Evolutionary conservation across 2,329 filamentous ascomycete genomes (phyloP), one percentile per base, ranked within the genome.

Genomic region (Penicillium frequentans): DNA sequence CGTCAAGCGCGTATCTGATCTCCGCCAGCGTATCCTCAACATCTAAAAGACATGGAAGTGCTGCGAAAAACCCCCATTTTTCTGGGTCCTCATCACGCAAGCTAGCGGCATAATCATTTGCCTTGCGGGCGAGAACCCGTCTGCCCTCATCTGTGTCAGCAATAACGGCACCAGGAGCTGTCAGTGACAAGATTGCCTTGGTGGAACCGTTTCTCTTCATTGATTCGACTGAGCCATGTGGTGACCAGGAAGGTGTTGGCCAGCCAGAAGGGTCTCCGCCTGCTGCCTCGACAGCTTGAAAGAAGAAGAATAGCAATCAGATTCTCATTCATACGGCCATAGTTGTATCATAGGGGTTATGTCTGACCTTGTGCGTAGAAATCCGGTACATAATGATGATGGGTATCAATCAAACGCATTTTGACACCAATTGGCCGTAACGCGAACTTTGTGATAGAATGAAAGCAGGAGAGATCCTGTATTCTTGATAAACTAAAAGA

Each of bases 231-330:
- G 58, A 59, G 11, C 39, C 45, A 5, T 58, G 26, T 0, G 57
- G 49, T 9, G 35, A 64, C 63, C 63, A 66, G 19, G 21, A 21
- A 0, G 62, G 62, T 5, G 64, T 64, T 16, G 62, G 62, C 62
- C 64, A 64, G 45, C 64, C 64, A 33, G 59, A 63, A 10, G 64
- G 64, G 31, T 66, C 64, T 26, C 62, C 61, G 19, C 64, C 64
- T 55, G 53, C 47, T 33, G 59, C 54, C 53, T 62, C 58, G 9
- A 67, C 39, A 14, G 61, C 64, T 67, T 19, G 19, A 19, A 19
- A 45, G 13, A 23, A 11, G 4, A 14, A n/a, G 31, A 11, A 31
- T 29, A 24, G 50, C 35, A 52, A 29, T 26, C 5, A 7, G 8
- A 19, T 19, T 19, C 19, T 19, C 19, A 19, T 19, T 19, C 19